phyloP scores from a whole-genome alignment of 257 asterid genomes.

The Solanum virginianum region DNA sequence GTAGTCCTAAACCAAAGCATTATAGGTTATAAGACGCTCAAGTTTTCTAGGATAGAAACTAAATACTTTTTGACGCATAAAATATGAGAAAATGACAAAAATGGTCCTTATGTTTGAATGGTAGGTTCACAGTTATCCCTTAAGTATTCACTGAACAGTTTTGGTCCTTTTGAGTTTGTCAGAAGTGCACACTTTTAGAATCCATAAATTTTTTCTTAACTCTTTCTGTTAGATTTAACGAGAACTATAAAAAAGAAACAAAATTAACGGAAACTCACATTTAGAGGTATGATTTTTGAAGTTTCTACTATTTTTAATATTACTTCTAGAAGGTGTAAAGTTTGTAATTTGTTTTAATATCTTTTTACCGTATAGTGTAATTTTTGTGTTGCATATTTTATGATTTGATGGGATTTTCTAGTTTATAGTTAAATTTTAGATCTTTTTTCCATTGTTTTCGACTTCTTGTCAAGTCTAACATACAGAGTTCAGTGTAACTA shows the following conservation, averaged over 20 bases:
- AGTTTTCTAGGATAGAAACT: neutral
- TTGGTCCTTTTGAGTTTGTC: neutral
- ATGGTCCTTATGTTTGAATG: neutral
- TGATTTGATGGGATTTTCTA: neutral
- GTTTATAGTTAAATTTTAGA: neutral
- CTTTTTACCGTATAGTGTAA: neutral
- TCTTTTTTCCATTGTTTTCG: neutral
- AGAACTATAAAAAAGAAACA: neutral
- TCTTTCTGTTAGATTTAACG: neutral
- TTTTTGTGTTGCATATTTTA: neutral
- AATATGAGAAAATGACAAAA: neutral
- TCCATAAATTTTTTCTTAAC: neutral
- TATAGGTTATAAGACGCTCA: neutral
- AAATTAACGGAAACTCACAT: neutral
- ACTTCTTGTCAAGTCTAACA: neutral
- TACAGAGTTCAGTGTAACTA: neutral
- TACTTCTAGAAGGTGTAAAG: neutral
- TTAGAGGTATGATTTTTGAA: neutral
- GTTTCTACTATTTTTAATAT: neutral
- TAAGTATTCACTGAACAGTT: neutral
- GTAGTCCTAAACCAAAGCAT: neutral
- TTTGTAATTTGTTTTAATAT: neutral
- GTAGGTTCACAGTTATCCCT: neutral
- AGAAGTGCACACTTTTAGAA: neutral
- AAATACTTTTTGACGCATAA: neutral